Conservation (phyloP, 2,329 filamentous ascomycete genomes). For the Claviceps cyperi region DNA sequence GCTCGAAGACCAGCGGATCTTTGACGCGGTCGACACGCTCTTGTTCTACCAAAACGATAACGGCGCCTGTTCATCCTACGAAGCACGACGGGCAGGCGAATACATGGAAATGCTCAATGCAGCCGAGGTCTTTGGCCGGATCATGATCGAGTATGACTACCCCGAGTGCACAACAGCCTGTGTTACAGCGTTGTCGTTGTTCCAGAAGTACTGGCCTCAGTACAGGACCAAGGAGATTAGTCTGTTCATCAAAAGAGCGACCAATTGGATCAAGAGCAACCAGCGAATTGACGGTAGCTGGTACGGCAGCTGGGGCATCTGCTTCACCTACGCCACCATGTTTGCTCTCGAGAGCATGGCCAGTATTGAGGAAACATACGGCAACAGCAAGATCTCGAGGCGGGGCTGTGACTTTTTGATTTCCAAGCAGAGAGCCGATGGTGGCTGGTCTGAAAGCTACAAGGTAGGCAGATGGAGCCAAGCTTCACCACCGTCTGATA, state of each 20-base stretch:
- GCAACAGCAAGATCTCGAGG: slow-evolving; percentile 53
- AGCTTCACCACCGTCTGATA: not conserved
- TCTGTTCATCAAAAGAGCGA: slow-evolving; percentile 54
- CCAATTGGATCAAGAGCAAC: slow-evolving; percentile 67
- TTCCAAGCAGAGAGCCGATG: slow-evolving; percentile 71
- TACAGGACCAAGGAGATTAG: slow-evolving; percentile 68
- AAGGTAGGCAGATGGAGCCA: slow-evolving; percentile 26
- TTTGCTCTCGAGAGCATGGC: slow-evolving; percentile 82
- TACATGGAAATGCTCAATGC: slow-evolving; percentile 79
- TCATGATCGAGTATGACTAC: slow-evolving; percentile 99
- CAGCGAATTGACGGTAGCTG: slow-evolving; percentile 79
- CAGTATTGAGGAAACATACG: slow-evolving; percentile 68
- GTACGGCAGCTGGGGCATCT: slow-evolving; percentile 97
- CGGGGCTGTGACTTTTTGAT: slow-evolving; percentile 77
- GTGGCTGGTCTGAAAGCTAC: slow-evolving; percentile 96
- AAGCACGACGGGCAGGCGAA: slow-evolving; percentile 63
- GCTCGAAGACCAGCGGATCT: slow-evolving; percentile 62
- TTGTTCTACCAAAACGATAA: slow-evolving; percentile 79
- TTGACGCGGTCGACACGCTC: slow-evolving; percentile 80
- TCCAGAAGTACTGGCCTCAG: slow-evolving; percentile 65
- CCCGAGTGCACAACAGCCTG: slow-evolving; percentile 95
- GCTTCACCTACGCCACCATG: slow-evolving; percentile 94
- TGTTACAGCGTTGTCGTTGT: slow-evolving; percentile 73
- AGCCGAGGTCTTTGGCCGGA: slow-evolving; percentile 87
- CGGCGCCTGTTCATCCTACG: slow-evolving; percentile 83